Evolutionary conservation across 2,329 filamentous ascomycete genomes (phyloP).

Genomic region (Exophiala oligosperma): DNA sequence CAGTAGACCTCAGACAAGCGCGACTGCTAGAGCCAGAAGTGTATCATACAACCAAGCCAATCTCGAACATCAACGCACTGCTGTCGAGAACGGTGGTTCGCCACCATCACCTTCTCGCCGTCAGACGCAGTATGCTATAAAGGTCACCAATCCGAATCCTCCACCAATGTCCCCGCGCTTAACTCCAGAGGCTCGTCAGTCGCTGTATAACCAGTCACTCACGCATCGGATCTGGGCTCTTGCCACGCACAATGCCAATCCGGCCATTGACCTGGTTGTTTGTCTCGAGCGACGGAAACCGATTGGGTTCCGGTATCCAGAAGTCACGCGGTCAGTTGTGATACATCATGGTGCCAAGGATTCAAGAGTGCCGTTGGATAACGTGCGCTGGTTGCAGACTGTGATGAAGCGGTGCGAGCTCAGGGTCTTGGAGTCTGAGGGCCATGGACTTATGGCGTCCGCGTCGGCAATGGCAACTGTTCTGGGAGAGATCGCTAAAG

Average conservation of each 20-base stretch:
- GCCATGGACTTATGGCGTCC: constrained; percentile 94
- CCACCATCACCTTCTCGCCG: constrained; percentile 10
- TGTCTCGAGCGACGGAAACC: constrained; percentile 88
- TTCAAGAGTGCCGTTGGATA: constrained; percentile 88
- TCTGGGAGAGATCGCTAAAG: constrained; percentile 88
- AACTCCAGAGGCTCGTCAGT: constrained; percentile 22
- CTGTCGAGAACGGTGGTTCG: background rate
- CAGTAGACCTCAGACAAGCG: constrained; percentile 11
- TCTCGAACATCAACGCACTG: constrained; percentile 5
- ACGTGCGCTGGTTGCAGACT: constrained; percentile 91
- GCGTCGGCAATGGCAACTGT: constrained; percentile 90
- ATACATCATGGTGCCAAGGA: constrained; percentile 94
- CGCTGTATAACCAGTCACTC: constrained; percentile 73
- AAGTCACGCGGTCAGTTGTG: constrained; percentile 86
- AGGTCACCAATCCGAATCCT: background rate
- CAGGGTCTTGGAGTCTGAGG: constrained; percentile 83
- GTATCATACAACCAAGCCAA: constrained; percentile 22
- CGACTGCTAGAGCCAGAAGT: constrained; percentile 9
- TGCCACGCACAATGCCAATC: constrained; percentile 87
- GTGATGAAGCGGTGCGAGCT: constrained; percentile 94
- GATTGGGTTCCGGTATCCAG: constrained; percentile 95
- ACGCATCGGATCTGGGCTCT: constrained; percentile 94
- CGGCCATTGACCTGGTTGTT: constrained; percentile 86
- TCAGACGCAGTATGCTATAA: constrained; percentile 10
- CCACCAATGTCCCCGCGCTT: constrained; percentile 19